Conservation (phyloP, 768 basidiomycete species). For the Russula lepida region DNA sequence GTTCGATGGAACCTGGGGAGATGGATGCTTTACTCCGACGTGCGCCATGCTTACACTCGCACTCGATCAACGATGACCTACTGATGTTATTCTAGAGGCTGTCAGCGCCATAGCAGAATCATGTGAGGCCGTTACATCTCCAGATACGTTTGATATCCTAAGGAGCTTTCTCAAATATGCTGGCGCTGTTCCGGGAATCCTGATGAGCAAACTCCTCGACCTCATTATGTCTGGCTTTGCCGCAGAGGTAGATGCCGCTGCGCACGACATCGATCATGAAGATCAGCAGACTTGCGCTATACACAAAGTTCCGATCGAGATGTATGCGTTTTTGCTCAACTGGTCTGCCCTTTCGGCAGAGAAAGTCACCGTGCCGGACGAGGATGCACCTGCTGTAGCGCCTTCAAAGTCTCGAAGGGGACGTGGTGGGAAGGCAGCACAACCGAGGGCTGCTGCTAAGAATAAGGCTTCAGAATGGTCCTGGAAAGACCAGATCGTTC, state of each 20-base stretch:
- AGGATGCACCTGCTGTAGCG: constrained; percentile 38
- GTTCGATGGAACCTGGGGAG: constrained; percentile 39
- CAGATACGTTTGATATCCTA: constrained; percentile 71
- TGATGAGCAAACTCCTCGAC: constrained; percentile 84
- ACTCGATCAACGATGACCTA: neutral
- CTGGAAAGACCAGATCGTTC: constrained; percentile 72
- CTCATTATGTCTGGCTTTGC: constrained; percentile 70
- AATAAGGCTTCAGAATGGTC: constrained; percentile 44
- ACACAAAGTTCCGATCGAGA: constrained; percentile 75
- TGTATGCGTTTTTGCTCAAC: constrained; percentile 85
- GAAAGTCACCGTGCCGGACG: constrained; percentile 52
- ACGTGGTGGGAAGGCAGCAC: constrained; percentile 48
- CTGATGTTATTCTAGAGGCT: constrained; percentile 41
- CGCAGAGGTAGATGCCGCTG: constrained; percentile 62
- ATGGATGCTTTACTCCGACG: constrained; percentile 50
- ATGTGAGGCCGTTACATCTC: constrained; percentile 61
- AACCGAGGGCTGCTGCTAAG: constrained; percentile 36
- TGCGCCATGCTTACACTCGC: constrained; percentile 24
- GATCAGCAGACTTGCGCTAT: constrained; percentile 49
- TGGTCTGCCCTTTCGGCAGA: constrained; percentile 86
- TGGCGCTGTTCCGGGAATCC: constrained; percentile 47
- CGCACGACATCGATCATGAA: constrained; percentile 61
- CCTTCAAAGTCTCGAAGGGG: constrained; percentile 47
- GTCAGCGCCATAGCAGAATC: constrained; percentile 74
- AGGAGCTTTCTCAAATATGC: constrained; percentile 74